Conservation (phyloP, 2,329 filamentous ascomycete species). For the Alternaria alternata region DNA sequence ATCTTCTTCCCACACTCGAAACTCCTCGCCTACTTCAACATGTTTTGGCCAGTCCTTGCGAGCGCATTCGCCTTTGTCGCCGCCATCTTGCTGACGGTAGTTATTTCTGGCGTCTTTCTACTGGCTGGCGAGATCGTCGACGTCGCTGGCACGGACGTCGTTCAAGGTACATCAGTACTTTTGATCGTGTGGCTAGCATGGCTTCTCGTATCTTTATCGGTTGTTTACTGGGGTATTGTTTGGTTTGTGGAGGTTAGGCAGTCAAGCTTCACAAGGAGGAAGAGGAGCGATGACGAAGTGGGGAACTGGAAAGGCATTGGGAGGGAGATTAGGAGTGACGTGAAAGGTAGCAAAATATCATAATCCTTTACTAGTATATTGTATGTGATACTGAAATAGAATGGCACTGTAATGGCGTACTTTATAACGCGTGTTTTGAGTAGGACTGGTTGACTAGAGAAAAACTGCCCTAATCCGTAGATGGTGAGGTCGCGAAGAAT, state of each 20-base stretch:
- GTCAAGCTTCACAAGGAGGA: slow-evolving; percentile 23
- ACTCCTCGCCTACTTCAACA: slow-evolving; percentile 31
- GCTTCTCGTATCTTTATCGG: slow-evolving; percentile 12
- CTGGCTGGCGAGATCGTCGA: slow-evolving; percentile 16
- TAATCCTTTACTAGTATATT: neutral
- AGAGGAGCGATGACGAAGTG: slow-evolving; percentile 27
- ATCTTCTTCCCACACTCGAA: slow-evolving; percentile 32
- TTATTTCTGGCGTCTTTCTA: slow-evolving; percentile 14
- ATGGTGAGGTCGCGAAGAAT: too few species aligned
- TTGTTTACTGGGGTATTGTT: slow-evolving; percentile 31
- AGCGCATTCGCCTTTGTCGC: slow-evolving; percentile 20
- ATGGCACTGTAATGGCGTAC: neutral
- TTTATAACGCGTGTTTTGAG: too few species aligned
- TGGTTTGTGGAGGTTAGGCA: slow-evolving; percentile 40
- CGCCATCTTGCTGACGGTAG: slow-evolving; percentile 21
- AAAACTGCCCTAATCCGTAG: too few species aligned
- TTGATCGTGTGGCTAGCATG: slow-evolving; percentile 33
- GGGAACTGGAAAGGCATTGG: slow-evolving; percentile 34
- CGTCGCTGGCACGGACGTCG: slow-evolving; percentile 17
- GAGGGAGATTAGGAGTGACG: slow-evolving; percentile 26
- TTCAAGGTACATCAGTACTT: slow-evolving; percentile 19
- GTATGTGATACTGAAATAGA: neutral
- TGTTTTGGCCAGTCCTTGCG: slow-evolving; percentile 24
- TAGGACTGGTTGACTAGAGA: too few species aligned
- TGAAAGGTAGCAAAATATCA: slow-evolving; percentile 19